These are phyloP conservation scores for Ceratocystis albifundus DNA, from an alignment of 2,329 filamentous ascomycete species.

Conservation along the genomic window DNA sequence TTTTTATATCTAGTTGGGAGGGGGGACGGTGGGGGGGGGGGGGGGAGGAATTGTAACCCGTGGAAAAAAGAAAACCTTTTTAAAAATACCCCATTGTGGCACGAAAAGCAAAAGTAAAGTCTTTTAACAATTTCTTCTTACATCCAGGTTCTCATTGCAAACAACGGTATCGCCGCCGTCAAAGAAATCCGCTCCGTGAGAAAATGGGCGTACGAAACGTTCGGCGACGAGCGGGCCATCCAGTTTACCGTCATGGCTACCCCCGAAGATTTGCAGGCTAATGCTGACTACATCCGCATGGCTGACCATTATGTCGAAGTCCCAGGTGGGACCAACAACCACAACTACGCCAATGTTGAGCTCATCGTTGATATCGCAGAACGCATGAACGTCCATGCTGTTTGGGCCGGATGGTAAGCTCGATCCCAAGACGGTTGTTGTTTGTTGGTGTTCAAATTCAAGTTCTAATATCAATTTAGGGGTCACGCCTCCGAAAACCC, in stretches of 20 bases:
- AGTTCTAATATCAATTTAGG: conserved; percentile 37
- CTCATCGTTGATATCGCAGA: conserved; percentile 97
- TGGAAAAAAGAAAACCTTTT: not conserved
- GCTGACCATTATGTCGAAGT: conserved; percentile 99
- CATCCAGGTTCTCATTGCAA: conserved; percentile 83
- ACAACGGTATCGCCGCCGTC: conserved; percentile 98
- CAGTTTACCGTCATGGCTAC: conserved; percentile 99
- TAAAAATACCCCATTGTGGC: not conserved
- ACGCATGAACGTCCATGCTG: conserved; percentile 95
- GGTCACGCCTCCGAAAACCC: conserved; percentile 98
- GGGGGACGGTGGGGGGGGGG: too few species aligned
- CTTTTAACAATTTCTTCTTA: not conserved
- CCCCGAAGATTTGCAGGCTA: conserved; percentile 90
- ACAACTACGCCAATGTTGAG: conserved; percentile 99
- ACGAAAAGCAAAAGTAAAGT: not conserved
- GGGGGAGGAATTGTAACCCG: not conserved
- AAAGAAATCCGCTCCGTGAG: conserved; percentile 98
- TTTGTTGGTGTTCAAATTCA: conserved; percentile 10
- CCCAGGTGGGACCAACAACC: conserved; percentile 97
- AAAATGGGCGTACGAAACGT: conserved; percentile 99
- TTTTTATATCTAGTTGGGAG: not conserved
- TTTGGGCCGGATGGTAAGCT: conserved; percentile 96
- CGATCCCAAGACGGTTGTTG: not conserved
- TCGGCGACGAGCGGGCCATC: conserved; percentile 94
- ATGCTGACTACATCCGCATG: conserved; percentile 99